These are phyloP conservation scores for Rhizopus microsporus DNA, from an alignment of 371 early-diverging fungal species.

Conservation along the genomic window DNA sequence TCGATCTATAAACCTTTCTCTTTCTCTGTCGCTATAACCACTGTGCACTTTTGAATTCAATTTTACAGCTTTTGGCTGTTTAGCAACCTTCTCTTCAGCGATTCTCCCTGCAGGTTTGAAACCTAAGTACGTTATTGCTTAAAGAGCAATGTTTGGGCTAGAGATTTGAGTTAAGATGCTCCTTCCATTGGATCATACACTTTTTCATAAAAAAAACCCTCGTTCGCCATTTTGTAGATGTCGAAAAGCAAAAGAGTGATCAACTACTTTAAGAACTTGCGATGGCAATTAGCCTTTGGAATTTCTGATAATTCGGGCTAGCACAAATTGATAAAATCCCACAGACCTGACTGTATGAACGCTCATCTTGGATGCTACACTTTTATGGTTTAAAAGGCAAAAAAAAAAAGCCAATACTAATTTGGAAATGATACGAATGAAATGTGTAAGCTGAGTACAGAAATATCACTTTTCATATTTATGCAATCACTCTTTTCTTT, in stretches of 20 bases:
- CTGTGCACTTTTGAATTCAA: slow-evolving; percentile 10
- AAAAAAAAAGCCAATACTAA: no score
- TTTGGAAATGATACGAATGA: no score
- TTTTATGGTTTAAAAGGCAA: no score
- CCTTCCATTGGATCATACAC: slow-evolving; percentile 11
- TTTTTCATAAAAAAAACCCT: slow-evolving; percentile 10
- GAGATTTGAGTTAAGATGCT: slow-evolving; percentile 5
- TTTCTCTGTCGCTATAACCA: slow-evolving; percentile 12
- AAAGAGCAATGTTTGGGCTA: slow-evolving; percentile 6
- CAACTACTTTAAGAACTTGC: slow-evolving; percentile 14
- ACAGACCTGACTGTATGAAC: neutral
- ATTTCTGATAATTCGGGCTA: slow-evolving; percentile 4
- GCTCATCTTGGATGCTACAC: no score
- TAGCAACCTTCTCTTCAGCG: slow-evolving; percentile 12
- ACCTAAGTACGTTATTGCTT: slow-evolving; percentile 13
- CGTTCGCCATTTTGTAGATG: slow-evolving; percentile 9
- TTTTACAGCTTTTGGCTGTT: slow-evolving; percentile 11
- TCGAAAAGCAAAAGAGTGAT: slow-evolving; percentile 12
- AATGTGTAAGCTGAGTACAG: neutral
- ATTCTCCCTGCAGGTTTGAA: slow-evolving; percentile 11
- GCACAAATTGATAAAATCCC: neutral
- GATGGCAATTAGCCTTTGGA: slow-evolving; percentile 9
- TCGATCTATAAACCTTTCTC: slow-evolving; percentile 12
- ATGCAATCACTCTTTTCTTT: neutral
- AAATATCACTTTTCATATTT: neutral